A percentile compares a stretch with the other conserved stretches of the same genome.
phyloP scores from a whole-genome alignment of 2,329 filamentous ascomycete genomes.

The Macrophomina tecta region DNA sequence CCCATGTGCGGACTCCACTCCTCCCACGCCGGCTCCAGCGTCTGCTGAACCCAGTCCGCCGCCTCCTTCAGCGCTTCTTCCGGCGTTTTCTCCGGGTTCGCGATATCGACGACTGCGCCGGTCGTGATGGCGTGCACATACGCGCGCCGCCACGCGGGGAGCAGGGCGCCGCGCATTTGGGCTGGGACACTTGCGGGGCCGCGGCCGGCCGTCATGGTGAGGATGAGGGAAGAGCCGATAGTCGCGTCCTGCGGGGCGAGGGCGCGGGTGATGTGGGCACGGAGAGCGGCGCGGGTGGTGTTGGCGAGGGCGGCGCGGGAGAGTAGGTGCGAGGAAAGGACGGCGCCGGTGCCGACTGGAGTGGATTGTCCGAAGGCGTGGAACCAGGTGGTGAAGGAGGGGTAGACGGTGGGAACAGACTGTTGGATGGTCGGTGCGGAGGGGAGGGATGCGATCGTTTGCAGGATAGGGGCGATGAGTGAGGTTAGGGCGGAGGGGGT shows the following conservation, averaged over 20 bases:
- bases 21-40: slow-evolving; percentile 34
- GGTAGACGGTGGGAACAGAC: background rate
- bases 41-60: slow-evolving; percentile 31
- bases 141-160: slow-evolving; percentile 43
- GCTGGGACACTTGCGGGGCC: slow-evolving; percentile 36
- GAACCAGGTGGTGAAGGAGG: slow-evolving; percentile 35
- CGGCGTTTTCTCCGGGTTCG: slow-evolving; percentile 1
- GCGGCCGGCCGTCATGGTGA: slow-evolving; percentile 37
- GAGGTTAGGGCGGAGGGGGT: slow-evolving; percentile 32
- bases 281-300: slow-evolving; percentile 13
- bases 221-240: slow-evolving; percentile 32
- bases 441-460: slow-evolving; percentile 28
- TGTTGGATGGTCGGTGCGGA: slow-evolving; percentile 35
- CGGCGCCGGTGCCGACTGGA: slow-evolving; percentile 39
- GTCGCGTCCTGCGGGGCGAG: slow-evolving; percentile 33
- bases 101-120: slow-evolving; percentile 31
- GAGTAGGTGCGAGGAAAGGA: slow-evolving; percentile 45
- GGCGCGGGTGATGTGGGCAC: slow-evolving; percentile 32
- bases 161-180: slow-evolving; percentile 37
- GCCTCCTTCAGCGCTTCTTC: slow-evolving; percentile 21
- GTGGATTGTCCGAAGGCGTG: slow-evolving; percentile 34
- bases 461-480: slow-evolving; percentile 31
- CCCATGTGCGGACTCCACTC: slow-evolving; percentile 30
- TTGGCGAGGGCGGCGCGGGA: slow-evolving; percentile 39
- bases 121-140: slow-evolving; percentile 42